A percentile compares a stretch with the other conserved stretches of the same genome.
These are phyloP conservation scores for Gossypium armourianum DNA, from an alignment of 441 rosid species.

Conservation along the genomic window DNA sequence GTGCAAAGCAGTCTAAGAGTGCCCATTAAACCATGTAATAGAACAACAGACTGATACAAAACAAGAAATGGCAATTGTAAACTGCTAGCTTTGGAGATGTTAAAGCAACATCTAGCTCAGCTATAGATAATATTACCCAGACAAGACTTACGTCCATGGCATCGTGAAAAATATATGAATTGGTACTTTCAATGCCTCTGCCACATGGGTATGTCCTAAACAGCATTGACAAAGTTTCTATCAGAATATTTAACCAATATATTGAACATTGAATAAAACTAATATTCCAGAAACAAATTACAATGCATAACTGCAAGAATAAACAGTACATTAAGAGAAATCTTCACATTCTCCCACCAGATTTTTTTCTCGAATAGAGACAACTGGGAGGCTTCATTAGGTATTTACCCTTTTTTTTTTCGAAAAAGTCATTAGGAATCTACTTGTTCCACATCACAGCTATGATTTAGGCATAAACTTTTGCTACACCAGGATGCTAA, in stretches of 20 bases:
- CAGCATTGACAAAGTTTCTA: slow-evolving; percentile 25
- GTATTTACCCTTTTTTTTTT: not conserved
- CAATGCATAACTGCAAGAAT: not conserved
- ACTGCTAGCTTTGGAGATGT: slow-evolving; percentile 15
- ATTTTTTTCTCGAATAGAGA: not conserved
- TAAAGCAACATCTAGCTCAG: slow-evolving; percentile 21
- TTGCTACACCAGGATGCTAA: not conserved
- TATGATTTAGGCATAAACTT: not conserved
- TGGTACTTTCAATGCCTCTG: slow-evolving; percentile 80
- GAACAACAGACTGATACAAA: slow-evolving; percentile 14
- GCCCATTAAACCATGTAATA: slow-evolving; percentile 22
- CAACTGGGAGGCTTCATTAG: not conserved
- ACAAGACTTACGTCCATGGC: slow-evolving; percentile 99
- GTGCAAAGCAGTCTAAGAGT: slow-evolving; percentile 22
- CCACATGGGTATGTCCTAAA: slow-evolving; percentile 91
- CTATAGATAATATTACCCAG: slow-evolving; percentile 35
- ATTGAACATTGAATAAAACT: slow-evolving; percentile 4
- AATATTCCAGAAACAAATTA: slow-evolving; percentile 9
- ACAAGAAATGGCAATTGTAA: slow-evolving; percentile 14
- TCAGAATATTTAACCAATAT: slow-evolving; percentile 13
- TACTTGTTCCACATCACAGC: not conserved
- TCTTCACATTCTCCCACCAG: not conserved
- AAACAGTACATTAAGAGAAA: not conserved
- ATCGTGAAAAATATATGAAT: slow-evolving; percentile 94
- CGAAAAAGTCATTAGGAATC: not conserved